These are phyloP conservation scores for Parasitella parasitica DNA, from an alignment of 371 early-diverging fungal genomes.

Conservation along the genomic window DNA sequence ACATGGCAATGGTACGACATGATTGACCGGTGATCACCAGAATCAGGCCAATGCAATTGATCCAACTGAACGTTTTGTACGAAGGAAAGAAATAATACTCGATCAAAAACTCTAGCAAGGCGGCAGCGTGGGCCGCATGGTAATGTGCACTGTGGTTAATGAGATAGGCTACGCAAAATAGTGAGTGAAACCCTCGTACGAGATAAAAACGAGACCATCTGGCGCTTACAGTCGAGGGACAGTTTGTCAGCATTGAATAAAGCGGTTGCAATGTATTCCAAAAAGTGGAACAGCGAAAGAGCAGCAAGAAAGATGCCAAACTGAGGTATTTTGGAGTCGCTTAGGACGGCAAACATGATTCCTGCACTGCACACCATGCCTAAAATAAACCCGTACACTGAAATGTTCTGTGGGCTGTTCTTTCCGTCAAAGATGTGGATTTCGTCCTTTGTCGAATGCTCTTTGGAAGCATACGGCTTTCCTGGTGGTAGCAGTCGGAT, in stretches of 20 bases:
- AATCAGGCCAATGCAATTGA: slow-evolving; percentile 60
- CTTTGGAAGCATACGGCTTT: neutral
- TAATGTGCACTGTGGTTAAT: slow-evolving; percentile 77
- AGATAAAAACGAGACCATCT: neutral
- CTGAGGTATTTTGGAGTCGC: slow-evolving; percentile 39
- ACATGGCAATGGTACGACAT: slow-evolving; percentile 76
- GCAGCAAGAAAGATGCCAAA: slow-evolving; percentile 66
- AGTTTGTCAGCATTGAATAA: slow-evolving; percentile 65
- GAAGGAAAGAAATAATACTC: slow-evolving; percentile 66
- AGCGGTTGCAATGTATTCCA: slow-evolving; percentile 82
- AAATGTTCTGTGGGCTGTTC: slow-evolving; percentile 75
- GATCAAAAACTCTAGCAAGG: slow-evolving; percentile 69
- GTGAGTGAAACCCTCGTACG: neutral
- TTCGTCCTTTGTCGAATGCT: slow-evolving; percentile 15
- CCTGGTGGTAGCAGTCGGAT: slow-evolving; percentile 4
- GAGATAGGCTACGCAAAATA: slow-evolving; percentile 61
- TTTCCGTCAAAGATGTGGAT: slow-evolving; percentile 61
- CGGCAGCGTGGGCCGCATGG: slow-evolving; percentile 68
- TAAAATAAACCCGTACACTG: slow-evolving; percentile 62
- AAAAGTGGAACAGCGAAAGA: slow-evolving; percentile 69
- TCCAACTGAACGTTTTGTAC: slow-evolving; percentile 52
- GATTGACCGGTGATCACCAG: slow-evolving; percentile 65
- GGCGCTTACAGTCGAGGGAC: slow-evolving; percentile 62
- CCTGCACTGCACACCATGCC: slow-evolving; percentile 65
- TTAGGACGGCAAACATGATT: slow-evolving; percentile 34